Percentiles rank a stretch among this genome's conserved stretches.
Evolutionary conservation across 1,284 basidiomycete species (phyloP).

Genomic region (Leccinum griseonigrum): DNA sequence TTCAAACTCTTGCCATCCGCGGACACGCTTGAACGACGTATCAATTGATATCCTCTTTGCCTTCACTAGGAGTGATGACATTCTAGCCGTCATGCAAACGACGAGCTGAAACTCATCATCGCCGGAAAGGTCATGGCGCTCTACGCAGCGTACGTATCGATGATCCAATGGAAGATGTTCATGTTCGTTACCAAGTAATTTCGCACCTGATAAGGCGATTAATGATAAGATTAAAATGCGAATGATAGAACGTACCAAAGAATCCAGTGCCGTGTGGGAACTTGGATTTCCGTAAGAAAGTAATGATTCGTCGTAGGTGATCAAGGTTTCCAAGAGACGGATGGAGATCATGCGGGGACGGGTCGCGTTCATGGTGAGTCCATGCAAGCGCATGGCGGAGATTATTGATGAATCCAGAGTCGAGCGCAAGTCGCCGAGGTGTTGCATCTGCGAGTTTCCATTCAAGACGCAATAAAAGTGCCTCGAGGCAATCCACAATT

Average conservation of each 20-base stretch:
- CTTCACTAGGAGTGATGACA: neutral
- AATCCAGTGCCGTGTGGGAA: neutral
- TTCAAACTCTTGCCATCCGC: neutral
- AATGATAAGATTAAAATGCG: neutral
- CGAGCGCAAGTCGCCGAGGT: conserved; percentile 20
- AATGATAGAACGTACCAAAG: neutral
- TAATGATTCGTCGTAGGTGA: neutral
- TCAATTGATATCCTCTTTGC: neutral
- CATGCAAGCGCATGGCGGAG: neutral
- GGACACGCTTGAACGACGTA: neutral
- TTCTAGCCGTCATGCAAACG: neutral
- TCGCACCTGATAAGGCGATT: neutral
- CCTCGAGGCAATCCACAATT: conserved; percentile 5
- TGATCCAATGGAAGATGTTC: neutral
- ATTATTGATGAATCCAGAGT: conserved; percentile 20
- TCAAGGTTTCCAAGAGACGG: neutral
- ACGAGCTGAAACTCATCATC: neutral
- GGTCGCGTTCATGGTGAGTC: neutral
- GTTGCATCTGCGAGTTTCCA: conserved; percentile 32
- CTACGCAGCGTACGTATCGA: neutral
- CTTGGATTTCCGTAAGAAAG: neutral
- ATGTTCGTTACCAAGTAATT: neutral
- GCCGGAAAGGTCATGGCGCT: neutral
- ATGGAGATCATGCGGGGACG: neutral
- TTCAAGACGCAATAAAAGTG: neutral